phyloP scores from a whole-genome alignment of 192 early-diverging fungal genomes.

The Hyaloraphidium curvatum region DNA sequence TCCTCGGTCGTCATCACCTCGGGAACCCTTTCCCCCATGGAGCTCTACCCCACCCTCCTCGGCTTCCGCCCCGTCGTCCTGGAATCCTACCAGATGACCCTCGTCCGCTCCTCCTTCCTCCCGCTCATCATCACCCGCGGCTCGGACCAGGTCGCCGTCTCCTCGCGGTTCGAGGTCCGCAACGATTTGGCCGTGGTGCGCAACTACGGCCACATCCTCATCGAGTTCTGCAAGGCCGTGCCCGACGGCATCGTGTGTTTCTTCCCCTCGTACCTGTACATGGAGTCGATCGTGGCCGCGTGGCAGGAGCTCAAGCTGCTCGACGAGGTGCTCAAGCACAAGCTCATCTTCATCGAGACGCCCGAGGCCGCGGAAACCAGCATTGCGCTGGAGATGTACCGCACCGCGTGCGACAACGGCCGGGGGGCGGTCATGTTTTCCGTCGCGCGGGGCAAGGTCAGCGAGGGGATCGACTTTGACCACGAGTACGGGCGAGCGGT shows the following conservation, averaged over 20 bases:
- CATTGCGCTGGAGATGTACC: conserved; percentile 86
- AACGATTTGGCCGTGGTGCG: conserved; percentile 97
- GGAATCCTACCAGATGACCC: conserved; percentile 91
- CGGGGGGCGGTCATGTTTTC: conserved; percentile 91
- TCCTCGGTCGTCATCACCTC: conserved; percentile 94
- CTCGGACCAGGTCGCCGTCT: conserved; percentile 94
- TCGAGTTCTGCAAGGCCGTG: conserved; percentile 80
- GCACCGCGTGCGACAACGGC: conserved; percentile 89
- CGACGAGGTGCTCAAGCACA: conserved; percentile 85
- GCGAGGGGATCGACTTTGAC: conserved; percentile 99
- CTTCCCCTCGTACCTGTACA: conserved; percentile 96
- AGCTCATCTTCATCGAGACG: conserved; percentile 98
- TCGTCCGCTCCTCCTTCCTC: conserved; percentile 84
- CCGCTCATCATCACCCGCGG: conserved; percentile 92
- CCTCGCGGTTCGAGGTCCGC: conserved; percentile 94
- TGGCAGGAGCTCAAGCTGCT: conserved; percentile 97
- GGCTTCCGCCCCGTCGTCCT: conserved; percentile 71
- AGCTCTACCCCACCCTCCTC: conserved; percentile 91
- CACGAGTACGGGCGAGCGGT: conserved; percentile 98
- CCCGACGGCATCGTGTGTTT: conserved; percentile 97
- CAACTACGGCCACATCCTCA: conserved; percentile 92
- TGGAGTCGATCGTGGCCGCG: conserved; percentile 94
- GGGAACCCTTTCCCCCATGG: conserved; percentile 96
- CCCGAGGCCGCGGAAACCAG: conserved; percentile 96
- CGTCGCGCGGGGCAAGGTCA: conserved; percentile 97